phyloP scores from a whole-genome alignment of 2,329 filamentous ascomycete species.

The Fusarium veterinarium region DNA sequence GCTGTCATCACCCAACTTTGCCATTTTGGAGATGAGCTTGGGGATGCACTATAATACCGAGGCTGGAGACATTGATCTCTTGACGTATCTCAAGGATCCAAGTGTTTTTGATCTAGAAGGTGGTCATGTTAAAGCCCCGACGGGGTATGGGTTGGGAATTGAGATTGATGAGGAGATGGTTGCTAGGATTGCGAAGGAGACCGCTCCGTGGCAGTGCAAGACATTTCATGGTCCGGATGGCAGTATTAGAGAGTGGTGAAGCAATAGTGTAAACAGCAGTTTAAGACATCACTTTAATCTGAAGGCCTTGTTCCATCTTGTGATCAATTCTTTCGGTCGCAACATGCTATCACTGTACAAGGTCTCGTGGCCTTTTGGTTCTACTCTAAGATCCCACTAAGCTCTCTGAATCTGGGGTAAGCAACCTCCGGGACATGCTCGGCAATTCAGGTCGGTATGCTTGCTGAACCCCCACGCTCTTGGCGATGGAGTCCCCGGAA shows the following conservation, averaged over 20 bases:
- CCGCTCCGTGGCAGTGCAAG: constrained; percentile 67
- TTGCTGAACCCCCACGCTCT: not conserved
- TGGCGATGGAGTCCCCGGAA: not conserved
- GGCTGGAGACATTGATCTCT: constrained; percentile 70
- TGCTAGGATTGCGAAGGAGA: constrained; percentile 66
- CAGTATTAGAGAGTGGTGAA: constrained; percentile 19
- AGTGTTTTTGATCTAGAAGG: constrained; percentile 74
- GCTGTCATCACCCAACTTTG: constrained; percentile 70
- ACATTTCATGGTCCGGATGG: constrained; percentile 16
- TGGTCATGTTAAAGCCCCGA: constrained; percentile 71
- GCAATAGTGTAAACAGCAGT: fast-evolving
- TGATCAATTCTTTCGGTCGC: not conserved
- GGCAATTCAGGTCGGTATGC: not conserved
- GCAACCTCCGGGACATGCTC: not conserved
- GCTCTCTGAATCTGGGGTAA: not conserved
- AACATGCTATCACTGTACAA: too few relatives aligned
- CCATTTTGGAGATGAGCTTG: constrained; percentile 81
- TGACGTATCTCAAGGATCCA: constrained; percentile 73
- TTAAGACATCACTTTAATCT: fast-evolving
- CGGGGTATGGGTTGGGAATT: constrained; percentile 73
- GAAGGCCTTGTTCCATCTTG: not conserved
- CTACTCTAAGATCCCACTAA: not conserved
- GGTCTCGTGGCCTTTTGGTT: fast-evolving
- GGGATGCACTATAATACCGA: constrained; percentile 84
- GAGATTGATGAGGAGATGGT: constrained; percentile 78